A percentile compares a stretch with the other conserved stretches of the same genome.
phyloP scores from a whole-genome alignment of 1,284 basidiomycete genomes.

The Rhodotorula sp. region DNA sequence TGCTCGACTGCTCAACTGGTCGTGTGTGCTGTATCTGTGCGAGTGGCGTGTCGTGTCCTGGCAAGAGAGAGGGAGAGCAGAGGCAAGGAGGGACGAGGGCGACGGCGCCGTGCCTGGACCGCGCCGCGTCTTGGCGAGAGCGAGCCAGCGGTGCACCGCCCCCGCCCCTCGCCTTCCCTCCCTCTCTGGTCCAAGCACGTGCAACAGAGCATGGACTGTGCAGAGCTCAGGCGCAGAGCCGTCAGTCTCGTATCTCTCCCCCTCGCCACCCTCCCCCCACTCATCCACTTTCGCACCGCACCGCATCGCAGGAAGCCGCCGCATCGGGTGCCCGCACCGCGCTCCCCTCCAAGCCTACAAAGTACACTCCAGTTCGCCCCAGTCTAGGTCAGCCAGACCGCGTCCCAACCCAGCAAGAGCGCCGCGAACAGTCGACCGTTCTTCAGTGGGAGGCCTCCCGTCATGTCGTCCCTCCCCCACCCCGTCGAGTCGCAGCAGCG shows the following conservation, averaged over 20 bases:
- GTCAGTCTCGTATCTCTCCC: slow-evolving; percentile 3
- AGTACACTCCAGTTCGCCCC: slow-evolving; percentile 3
- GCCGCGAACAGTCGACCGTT: neutral
- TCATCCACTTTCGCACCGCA: neutral
- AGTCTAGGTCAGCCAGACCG: neutral
- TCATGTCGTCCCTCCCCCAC: slow-evolving; percentile 1
- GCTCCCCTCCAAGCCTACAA: neutral
- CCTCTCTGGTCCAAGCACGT: neutral
- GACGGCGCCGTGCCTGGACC: neutral
- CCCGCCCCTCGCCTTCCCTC: neutral
- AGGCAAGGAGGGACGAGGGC: neutral
- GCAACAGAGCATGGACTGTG: slow-evolving; percentile 4
- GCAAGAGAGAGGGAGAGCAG: neutral
- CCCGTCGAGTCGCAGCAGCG: neutral
- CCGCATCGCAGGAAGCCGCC: slow-evolving; percentile 21
- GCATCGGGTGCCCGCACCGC: neutral
- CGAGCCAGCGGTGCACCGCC: neutral
- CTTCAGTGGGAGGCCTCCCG: neutral
- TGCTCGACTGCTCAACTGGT: neutral
- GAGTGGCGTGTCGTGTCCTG: too few relatives aligned
- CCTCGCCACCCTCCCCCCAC: neutral
- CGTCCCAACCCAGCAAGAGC: neutral
- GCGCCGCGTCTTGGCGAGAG: too few relatives aligned
- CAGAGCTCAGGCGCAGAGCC: slow-evolving; percentile 15
- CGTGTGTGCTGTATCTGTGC: neutral